Conservation (phyloP, 192 early-diverging fungal genomes). For the Rhizophagus sp. region DNA sequence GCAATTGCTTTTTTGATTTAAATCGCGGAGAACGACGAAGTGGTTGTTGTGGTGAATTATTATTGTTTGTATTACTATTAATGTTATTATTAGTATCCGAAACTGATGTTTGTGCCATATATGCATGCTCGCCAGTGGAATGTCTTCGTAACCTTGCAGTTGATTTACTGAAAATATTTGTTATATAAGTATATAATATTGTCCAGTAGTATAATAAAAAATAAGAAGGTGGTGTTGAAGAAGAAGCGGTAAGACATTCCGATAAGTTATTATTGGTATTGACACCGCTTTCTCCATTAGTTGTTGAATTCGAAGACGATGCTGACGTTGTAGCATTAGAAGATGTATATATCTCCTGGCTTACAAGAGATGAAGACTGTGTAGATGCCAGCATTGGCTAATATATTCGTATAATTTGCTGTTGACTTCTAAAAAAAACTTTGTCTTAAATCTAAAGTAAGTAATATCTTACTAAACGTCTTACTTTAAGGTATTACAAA, state of each 20-base stretch:
- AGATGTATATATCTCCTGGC: slow-evolving; percentile 1
- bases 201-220: slow-evolving; percentile 29
- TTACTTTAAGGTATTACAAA: background rate
- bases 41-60: background rate
- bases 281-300: background rate
- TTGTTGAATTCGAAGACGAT: slow-evolving; percentile 18
- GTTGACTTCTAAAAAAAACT: background rate
- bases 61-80: slow-evolving; percentile 6
- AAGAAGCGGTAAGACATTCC: background rate
- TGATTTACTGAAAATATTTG: slow-evolving; percentile 25
- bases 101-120: slow-evolving; percentile 5
- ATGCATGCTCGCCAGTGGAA: slow-evolving; percentile 14
- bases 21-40: slow-evolving; percentile 19
- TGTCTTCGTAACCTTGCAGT: slow-evolving; percentile 5
- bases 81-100: background rate
- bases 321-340: slow-evolving; percentile 4
- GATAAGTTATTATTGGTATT: slow-evolving; percentile 20
- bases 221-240: slow-evolving; percentile 20
- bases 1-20: slow-evolving; percentile 24
- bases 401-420: background rate
- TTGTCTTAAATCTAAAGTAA: background rate
- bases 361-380: slow-evolving; percentile 21
- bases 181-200: slow-evolving; percentile 22
- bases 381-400: slow-evolving; percentile 17
- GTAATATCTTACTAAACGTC: background rate